Conservation (phyloP, 495 filamentous ascomycete species). For the Xylaria longipes region DNA sequence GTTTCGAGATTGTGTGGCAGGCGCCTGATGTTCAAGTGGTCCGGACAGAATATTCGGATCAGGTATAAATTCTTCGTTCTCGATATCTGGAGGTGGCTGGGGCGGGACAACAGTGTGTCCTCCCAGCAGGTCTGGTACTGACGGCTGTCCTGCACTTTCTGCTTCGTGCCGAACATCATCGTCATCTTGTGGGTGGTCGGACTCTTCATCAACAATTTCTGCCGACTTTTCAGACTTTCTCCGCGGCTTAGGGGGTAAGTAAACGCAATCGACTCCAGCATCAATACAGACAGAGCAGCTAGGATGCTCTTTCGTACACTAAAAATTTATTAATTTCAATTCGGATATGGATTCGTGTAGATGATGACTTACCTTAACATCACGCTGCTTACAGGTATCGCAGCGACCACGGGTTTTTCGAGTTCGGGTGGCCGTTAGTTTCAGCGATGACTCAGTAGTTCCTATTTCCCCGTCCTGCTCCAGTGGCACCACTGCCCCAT, state of each 20-base stretch:
- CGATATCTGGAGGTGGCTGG: slow-evolving; percentile 27
- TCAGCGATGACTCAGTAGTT: slow-evolving; percentile 34
- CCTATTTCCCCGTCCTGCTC: slow-evolving; percentile 34
- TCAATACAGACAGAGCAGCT: slow-evolving; percentile 45
- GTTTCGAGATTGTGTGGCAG: slow-evolving; percentile 16
- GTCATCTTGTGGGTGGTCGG: slow-evolving; percentile 19
- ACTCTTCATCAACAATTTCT: slow-evolving; percentile 30
- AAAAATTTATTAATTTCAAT: slow-evolving; percentile 13
- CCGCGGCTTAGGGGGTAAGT: slow-evolving; percentile 41
- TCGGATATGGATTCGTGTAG: neutral
- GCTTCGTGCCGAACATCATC: slow-evolving; percentile 5
- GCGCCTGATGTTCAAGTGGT: slow-evolving; percentile 27
- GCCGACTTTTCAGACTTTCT: slow-evolving; percentile 30
- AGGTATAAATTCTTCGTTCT: slow-evolving; percentile 40
- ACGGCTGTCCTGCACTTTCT: neutral
- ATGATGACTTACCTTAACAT: slow-evolving; percentile 34
- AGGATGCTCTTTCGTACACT: slow-evolving; percentile 53
- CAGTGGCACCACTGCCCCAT: slow-evolving; percentile 28
- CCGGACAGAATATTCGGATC: slow-evolving; percentile 38
- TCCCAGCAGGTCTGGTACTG: slow-evolving; percentile 9
- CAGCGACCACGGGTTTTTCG: slow-evolving; percentile 46
- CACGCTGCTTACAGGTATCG: slow-evolving; percentile 44
- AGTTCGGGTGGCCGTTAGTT: slow-evolving; percentile 17
- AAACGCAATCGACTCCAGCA: slow-evolving; percentile 41
- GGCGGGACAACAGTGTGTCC: slow-evolving; percentile 1